Conservation (phyloP, 73 alveolate species). For the Loxodes magnus region DNA sequence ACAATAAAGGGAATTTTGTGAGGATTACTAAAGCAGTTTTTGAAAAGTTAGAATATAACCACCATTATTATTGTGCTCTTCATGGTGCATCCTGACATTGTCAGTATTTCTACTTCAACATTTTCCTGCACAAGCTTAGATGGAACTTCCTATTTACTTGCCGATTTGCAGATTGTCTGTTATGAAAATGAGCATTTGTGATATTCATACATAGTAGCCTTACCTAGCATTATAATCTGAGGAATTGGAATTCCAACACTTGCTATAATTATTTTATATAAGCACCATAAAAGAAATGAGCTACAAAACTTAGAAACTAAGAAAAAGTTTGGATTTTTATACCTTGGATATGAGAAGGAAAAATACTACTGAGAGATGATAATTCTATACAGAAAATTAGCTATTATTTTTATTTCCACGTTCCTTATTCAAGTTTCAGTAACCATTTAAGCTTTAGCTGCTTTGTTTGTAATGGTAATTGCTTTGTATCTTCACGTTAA, state of each 20-base stretch:
- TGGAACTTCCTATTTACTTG: neutral
- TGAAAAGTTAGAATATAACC: neutral
- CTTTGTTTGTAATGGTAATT: neutral
- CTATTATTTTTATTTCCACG: neutral
- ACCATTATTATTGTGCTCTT: neutral
- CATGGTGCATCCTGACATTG: neutral
- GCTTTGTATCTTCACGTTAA: neutral
- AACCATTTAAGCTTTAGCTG: constrained; percentile 3
- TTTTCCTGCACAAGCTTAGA: constrained; percentile 9
- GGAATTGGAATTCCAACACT: constrained; percentile 7
- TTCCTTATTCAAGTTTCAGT: neutral
- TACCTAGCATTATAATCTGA: constrained; percentile 18
- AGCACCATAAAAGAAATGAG: neutral
- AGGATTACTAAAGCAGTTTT: neutral
- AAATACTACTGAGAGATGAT: constrained; percentile 19
- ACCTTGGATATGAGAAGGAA: constrained; percentile 12
- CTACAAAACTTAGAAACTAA: neutral
- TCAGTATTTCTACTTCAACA: neutral
- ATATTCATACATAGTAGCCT: neutral
- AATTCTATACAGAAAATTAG: constrained; percentile 8
- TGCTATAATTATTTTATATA: neutral
- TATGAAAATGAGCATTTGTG: constrained; percentile 2
- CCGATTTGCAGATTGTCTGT: constrained; percentile 8
- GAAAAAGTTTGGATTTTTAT: constrained; percentile 16
- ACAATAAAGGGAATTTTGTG: neutral